A percentile compares a stretch with the other conserved stretches of the same genome.
phyloP scores from a whole-genome alignment of 257 asterid genomes.

The Scutellaria minor region DNA sequence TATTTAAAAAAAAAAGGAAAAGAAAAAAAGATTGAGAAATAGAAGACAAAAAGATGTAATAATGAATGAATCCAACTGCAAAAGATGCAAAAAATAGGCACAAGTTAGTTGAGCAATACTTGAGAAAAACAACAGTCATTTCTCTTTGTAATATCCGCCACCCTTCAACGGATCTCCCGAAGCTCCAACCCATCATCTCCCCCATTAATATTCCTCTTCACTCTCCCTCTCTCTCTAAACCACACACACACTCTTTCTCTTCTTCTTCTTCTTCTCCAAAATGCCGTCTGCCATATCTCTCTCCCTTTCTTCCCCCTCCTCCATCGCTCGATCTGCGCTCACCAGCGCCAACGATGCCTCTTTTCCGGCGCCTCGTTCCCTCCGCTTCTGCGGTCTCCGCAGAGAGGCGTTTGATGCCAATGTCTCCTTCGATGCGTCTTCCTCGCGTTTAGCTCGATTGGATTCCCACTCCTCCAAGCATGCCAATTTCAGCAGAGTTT shows the following conservation, averaged over 20 bases:
- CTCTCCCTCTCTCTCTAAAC: slow-evolving; percentile 26
- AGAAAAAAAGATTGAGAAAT: too few relatives aligned
- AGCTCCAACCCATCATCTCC: slow-evolving; percentile 38
- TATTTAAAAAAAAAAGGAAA: too few relatives aligned
- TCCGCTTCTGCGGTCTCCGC: slow-evolving; percentile 84
- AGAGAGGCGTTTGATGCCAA: slow-evolving; percentile 59
- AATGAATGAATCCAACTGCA: neutral
- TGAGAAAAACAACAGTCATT: slow-evolving; percentile 17
- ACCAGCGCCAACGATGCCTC: slow-evolving; percentile 33
- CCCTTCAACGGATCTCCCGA: slow-evolving; percentile 65
- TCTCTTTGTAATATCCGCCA: slow-evolving; percentile 76
- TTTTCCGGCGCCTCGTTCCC: slow-evolving; percentile 59
- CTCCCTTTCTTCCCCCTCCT: slow-evolving; percentile 58
- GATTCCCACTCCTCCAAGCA: slow-evolving; percentile 38
- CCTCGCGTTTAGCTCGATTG: slow-evolving; percentile 44
- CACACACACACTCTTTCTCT: slow-evolving; percentile 13
- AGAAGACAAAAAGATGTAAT: neutral
- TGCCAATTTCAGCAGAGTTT: slow-evolving; percentile 37
- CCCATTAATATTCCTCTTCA: slow-evolving; percentile 14
- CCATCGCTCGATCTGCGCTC: slow-evolving; percentile 53
- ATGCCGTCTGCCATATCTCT: slow-evolving; percentile 77
- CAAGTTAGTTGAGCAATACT: slow-evolving; percentile 22
- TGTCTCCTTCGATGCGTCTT: slow-evolving; percentile 39
- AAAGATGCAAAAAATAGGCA: neutral
- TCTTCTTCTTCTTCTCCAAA: slow-evolving; percentile 14